Evolutionary conservation across 345 rosid species (phyloP).

Genomic region (Camelina hispida): DNA sequence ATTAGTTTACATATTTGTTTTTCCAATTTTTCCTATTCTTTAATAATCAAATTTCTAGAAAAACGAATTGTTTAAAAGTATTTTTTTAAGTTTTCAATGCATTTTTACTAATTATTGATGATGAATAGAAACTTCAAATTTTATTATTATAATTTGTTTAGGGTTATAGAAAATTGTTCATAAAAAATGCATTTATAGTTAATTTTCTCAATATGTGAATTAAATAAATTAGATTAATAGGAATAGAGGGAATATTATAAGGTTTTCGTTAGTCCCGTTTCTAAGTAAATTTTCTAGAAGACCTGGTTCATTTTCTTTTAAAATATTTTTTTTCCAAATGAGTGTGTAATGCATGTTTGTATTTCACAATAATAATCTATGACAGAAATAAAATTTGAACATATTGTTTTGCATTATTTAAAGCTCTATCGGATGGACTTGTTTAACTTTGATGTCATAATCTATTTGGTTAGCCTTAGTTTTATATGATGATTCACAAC

Average conservation of each 20-base stretch:
- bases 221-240: no score
- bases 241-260: neutral
- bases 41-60: no score
- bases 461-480: slow-evolving; percentile 32
- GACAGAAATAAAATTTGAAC: neutral
- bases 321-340: slow-evolving; percentile 2
- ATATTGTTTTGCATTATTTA: neutral
- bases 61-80: no score
- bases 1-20: neutral
- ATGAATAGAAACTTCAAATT: no score
- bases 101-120: no score
- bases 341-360: slow-evolving; percentile 26
- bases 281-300: neutral
- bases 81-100: no score
- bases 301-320: slow-evolving; percentile 7
- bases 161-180: no score
- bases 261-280: slow-evolving; percentile 1
- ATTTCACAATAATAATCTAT: neutral
- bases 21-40: no score
- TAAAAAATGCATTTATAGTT: no score
- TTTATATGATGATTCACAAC: neutral
- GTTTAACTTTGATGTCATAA: slow-evolving; percentile 16
- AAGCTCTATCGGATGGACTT: neutral
- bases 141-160: no score
- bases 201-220: no score